phyloP scores from a whole-genome alignment of 2,329 filamentous ascomycete genomes.

The Ascochyta viciae-villosae region DNA sequence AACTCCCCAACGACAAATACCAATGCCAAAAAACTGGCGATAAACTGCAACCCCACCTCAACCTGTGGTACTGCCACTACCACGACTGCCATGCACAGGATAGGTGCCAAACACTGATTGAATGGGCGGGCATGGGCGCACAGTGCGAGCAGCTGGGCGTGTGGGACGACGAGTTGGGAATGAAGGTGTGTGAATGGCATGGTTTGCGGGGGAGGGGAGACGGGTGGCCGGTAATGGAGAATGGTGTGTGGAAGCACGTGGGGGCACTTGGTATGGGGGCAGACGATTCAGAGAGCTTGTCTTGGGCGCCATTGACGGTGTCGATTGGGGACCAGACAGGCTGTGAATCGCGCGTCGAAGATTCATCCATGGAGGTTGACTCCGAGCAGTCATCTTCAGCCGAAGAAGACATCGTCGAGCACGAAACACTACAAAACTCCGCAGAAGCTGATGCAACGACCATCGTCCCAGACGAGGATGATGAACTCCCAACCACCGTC shows the following conservation, averaged over 20 bases:
- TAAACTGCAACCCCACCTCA: constrained; percentile 6
- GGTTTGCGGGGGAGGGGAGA: neutral
- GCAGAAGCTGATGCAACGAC: too few relatives aligned
- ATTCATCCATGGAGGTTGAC: too few relatives aligned
- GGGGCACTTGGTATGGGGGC: too few relatives aligned
- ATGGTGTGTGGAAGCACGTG: neutral
- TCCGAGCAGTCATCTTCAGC: too few relatives aligned
- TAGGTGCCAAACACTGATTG: constrained; percentile 16
- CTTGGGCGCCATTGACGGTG: too few relatives aligned
- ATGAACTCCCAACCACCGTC: too few relatives aligned
- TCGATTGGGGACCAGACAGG: too few relatives aligned
- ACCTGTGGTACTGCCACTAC: constrained; percentile 15
- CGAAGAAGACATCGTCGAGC: too few relatives aligned
- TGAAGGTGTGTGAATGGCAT: constrained; percentile 13
- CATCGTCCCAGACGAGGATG: too few relatives aligned
- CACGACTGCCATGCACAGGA: constrained; percentile 18
- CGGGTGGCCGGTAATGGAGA: neutral
- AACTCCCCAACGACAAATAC: constrained; percentile 19
- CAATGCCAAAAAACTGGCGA: constrained; percentile 17
- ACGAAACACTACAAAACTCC: too few relatives aligned
- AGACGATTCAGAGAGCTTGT: too few relatives aligned
- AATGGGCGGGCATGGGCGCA: constrained; percentile 14
- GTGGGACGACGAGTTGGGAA: constrained; percentile 5
- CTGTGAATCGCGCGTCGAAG: too few relatives aligned
- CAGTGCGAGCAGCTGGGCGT: constrained; percentile 14